phyloP scores from a whole-genome alignment of 2,329 filamentous ascomycete genomes.

The Clarireedia hainanense region DNA sequence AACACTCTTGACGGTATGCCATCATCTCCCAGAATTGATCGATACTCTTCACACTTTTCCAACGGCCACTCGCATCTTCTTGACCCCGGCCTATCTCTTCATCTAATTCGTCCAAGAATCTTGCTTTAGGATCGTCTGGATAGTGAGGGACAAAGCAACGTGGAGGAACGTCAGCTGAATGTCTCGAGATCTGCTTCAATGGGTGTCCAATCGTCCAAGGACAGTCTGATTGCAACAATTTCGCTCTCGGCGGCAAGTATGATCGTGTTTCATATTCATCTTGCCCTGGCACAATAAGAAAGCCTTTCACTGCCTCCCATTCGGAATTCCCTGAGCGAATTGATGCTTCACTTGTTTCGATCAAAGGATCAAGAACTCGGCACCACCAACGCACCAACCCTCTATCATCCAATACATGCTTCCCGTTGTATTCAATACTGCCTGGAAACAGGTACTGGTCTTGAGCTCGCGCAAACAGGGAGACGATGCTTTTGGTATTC shows the following conservation, averaged over 20 bases:
- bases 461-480: constrained; percentile 86
- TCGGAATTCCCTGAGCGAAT: constrained; percentile 5
- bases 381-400: constrained; percentile 96
- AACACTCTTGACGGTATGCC: constrained; percentile 93
- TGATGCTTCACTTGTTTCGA: constrained; percentile 27
- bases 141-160: constrained; percentile 83
- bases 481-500: constrained; percentile 66
- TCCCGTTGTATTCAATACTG: constrained; percentile 73
- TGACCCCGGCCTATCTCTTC: constrained; percentile 61
- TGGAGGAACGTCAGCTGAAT: constrained; percentile 60
- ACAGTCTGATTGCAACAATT: constrained; percentile 5
- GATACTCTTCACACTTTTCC: constrained; percentile 75
- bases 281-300: constrained; percentile 80
- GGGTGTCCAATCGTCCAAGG: constrained; percentile 64
- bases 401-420: constrained; percentile 87
- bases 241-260: constrained; percentile 55
- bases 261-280: constrained; percentile 73
- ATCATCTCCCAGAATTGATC: constrained; percentile 99
- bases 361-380: constrained; percentile 69
- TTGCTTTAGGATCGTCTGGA: constrained; percentile 89
- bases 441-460: constrained; percentile 92
- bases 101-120: constrained; percentile 83
- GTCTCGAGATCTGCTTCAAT: constrained; percentile 56
- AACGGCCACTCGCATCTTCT: constrained; percentile 55
- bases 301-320: constrained; percentile 56